A percentile compares a stretch with the other conserved stretches of the same genome.
Evolutionary conservation across 2,329 filamentous ascomycete genomes (phyloP).

Genomic region (Grosmannia clavigera): DNA sequence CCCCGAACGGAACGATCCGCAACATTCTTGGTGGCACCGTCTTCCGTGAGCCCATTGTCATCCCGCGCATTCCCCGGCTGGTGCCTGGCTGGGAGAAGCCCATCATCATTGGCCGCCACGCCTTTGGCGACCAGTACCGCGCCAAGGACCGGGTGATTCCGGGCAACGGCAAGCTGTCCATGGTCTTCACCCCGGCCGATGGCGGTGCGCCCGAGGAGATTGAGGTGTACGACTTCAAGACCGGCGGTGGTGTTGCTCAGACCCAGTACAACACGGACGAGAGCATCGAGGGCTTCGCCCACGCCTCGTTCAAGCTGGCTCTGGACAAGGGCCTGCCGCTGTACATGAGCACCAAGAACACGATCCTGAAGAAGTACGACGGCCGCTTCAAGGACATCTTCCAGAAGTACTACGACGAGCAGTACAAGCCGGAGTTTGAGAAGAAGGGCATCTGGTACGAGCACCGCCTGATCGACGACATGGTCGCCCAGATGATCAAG

Average conservation of each 20-base stretch:
- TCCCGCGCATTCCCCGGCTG: slow-evolving; percentile 80
- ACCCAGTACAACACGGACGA: slow-evolving; percentile 98
- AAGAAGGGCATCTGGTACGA: slow-evolving; percentile 96
- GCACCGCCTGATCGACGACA: slow-evolving; percentile 97
- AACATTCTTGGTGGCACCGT: slow-evolving; percentile 80
- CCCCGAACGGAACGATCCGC: slow-evolving; percentile 82
- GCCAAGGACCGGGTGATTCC: slow-evolving; percentile 82
- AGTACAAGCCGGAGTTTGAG: slow-evolving; percentile 83
- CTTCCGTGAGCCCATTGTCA: slow-evolving; percentile 98
- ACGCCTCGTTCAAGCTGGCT: slow-evolving; percentile 93
- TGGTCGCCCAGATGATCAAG: slow-evolving; percentile 99
- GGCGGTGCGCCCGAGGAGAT: slow-evolving; percentile 73
- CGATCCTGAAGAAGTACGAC: slow-evolving; percentile 97
- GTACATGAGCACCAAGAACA: slow-evolving; percentile 99
- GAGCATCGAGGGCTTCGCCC: slow-evolving; percentile 87
- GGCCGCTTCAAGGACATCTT: slow-evolving; percentile 99
- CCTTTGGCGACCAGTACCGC: slow-evolving; percentile 97
- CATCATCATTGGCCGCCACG: slow-evolving; percentile 97
- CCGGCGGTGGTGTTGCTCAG: slow-evolving; percentile 77
- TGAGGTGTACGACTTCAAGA: slow-evolving; percentile 82
- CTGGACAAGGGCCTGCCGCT: slow-evolving; percentile 78
- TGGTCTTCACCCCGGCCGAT: slow-evolving; percentile 80
- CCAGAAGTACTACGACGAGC: slow-evolving; percentile 83
- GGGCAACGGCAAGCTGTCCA: slow-evolving; percentile 76
- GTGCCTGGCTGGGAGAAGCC: slow-evolving; percentile 97